Evolutionary conservation across 805 yeast species (phyloP).

Genomic region (Zygoascus bituminiphila): DNA sequence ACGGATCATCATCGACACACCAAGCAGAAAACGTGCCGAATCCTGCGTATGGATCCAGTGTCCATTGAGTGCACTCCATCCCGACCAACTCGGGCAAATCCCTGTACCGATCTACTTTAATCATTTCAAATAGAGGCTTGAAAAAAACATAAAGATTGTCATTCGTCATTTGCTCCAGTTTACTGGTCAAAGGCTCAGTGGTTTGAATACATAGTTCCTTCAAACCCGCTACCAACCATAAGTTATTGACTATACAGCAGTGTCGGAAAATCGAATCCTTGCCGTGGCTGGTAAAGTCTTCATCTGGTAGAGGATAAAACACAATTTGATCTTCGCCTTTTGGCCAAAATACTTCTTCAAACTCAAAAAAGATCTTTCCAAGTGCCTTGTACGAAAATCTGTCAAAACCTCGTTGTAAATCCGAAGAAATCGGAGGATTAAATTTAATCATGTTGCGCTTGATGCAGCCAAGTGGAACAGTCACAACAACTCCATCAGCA

Average conservation of each 20-base stretch:
- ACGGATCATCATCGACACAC: conserved; percentile 19
- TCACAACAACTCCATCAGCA: conserved; percentile 23
- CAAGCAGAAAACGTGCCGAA: conserved; percentile 24
- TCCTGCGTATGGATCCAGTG: conserved; percentile 24
- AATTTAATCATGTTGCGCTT: conserved; percentile 19
- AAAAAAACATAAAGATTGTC: conserved; percentile 17
- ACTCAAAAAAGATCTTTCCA: conserved; percentile 26
- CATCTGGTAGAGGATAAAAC: conserved; percentile 12
- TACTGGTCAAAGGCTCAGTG: conserved; percentile 16
- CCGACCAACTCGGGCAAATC: conserved; percentile 14
- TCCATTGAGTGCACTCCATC: conserved; percentile 23
- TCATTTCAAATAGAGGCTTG: conserved; percentile 17
- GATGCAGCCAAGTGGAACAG: conserved; percentile 26
- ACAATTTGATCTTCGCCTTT: conserved; percentile 22
- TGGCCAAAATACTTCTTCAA: conserved; percentile 25
- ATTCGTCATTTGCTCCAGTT: conserved; percentile 12
- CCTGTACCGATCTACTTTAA: conserved; percentile 12
- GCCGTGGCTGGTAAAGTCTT: neutral
- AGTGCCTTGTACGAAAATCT: conserved; percentile 21
- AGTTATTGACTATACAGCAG: conserved; percentile 17
- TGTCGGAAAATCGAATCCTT: conserved; percentile 10
- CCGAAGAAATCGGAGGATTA: conserved; percentile 18
- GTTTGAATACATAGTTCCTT: conserved; percentile 18
- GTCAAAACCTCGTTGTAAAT: conserved; percentile 14
- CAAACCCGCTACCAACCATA: conserved; percentile 18